These are phyloP conservation scores for Chloranthus sessilifolius DNA, from an alignment of 164 flowering plant species.

Conservation along the genomic window DNA sequence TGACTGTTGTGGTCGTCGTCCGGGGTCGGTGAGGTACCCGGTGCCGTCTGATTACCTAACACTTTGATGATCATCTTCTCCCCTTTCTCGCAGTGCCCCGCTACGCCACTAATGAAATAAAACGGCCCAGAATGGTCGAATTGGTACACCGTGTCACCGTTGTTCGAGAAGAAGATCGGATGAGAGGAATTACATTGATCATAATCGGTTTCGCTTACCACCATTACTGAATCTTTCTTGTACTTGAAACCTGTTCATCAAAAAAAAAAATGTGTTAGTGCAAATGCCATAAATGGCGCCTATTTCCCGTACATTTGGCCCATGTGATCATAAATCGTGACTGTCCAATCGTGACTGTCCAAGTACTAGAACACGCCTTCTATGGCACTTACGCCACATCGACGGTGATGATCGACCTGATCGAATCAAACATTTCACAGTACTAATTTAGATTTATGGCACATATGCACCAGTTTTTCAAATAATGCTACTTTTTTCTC, in stretches of 20 bases:
- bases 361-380: too few species aligned
- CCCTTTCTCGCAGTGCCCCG: slow-evolving; percentile 51
- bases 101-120: slow-evolving; percentile 78
- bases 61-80: slow-evolving; percentile 65
- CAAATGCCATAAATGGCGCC: too few species aligned
- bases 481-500: too few species aligned
- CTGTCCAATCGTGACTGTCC: too few species aligned
- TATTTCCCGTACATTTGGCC: too few species aligned
- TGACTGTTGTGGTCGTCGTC: background rate
- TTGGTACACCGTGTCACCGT: slow-evolving; percentile 41
- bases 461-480: too few species aligned
- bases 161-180: slow-evolving; percentile 54
- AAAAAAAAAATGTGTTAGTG: too few species aligned
- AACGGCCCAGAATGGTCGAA: slow-evolving; percentile 39
- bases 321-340: too few species aligned
- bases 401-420: too few species aligned
- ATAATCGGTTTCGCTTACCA: slow-evolving; percentile 45
- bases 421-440: too few species aligned
- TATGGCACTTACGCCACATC: too few species aligned
- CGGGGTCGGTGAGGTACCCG: slow-evolving; percentile 15
- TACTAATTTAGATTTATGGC: too few species aligned
- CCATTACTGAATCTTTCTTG: slow-evolving; percentile 61
- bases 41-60: slow-evolving; percentile 12
- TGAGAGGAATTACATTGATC: slow-evolving; percentile 42
- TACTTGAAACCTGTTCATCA: slow-evolving; percentile 67